Evolutionary conservation across 306 rosid species (phyloP).

Genomic region (Trichosanthes truncata): DNA sequence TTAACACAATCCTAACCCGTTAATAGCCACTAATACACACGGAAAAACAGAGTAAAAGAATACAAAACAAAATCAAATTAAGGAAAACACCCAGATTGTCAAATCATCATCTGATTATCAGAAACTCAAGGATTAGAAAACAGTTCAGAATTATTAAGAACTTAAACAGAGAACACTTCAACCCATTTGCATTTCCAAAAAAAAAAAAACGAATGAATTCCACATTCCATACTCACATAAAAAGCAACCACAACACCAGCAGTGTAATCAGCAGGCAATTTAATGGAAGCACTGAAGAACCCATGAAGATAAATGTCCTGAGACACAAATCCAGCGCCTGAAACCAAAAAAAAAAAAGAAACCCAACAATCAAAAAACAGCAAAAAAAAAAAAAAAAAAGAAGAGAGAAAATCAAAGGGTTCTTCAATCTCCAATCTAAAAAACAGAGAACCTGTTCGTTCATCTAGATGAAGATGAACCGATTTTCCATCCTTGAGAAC

Average conservation of each 20-base stretch:
- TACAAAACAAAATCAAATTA: neutral
- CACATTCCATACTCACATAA: constrained; percentile 51
- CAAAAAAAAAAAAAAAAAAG: neutral
- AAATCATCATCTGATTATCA: neutral
- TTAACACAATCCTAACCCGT: neutral
- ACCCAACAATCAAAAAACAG: neutral
- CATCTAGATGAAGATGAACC: constrained; percentile 72
- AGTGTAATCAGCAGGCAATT: constrained; percentile 61
- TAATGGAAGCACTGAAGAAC: constrained; percentile 55
- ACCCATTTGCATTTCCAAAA: neutral
- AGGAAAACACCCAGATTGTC: neutral
- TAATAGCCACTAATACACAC: neutral
- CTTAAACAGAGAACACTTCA: neutral
- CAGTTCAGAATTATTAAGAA: neutral
- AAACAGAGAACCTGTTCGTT: constrained; percentile 54
- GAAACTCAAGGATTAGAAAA: neutral
- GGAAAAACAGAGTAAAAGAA: neutral
- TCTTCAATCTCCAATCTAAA: neutral
- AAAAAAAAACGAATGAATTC: neutral
- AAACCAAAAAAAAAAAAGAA: neutral
- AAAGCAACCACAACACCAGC: constrained; percentile 94
- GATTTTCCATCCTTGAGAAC: constrained; percentile 62
- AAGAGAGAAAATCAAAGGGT: neutral
- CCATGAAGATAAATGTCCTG: constrained; percentile 68
- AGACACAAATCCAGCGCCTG: constrained; percentile 69